phyloP scores from a whole-genome alignment of 768 basidiomycete species.

The Kwoniella bestiolae region DNA sequence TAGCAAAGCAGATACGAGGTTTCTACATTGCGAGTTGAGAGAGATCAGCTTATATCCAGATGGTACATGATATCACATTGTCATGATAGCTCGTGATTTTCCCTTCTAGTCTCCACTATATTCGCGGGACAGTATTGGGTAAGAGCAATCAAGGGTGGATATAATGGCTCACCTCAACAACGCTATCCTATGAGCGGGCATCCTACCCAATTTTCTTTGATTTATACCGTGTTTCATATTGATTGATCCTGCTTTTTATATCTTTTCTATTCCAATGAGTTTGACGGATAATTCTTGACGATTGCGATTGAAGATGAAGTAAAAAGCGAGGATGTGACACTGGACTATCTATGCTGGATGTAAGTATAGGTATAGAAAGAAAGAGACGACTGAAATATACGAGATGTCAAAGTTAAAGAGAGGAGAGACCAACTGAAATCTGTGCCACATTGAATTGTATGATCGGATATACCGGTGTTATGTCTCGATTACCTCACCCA shows the following conservation, averaged over 20 bases:
- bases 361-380: too few species aligned
- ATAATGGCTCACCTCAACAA: slow-evolving; percentile 75
- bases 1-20: slow-evolving; percentile 89
- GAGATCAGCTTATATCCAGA: background rate
- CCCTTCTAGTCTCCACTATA: too few species aligned
- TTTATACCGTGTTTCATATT: slow-evolving; percentile 92
- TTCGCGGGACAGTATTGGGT: too few species aligned
- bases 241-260: background rate
- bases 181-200: slow-evolving; percentile 86
- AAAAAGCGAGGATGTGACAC: too few species aligned
- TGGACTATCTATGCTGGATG: too few species aligned
- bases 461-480: slow-evolving; percentile 22
- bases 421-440: slow-evolving; percentile 18
- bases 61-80: background rate
- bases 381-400: too few species aligned
- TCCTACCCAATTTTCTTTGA: slow-evolving; percentile 88
- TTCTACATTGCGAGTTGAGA: slow-evolving; percentile 62
- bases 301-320: background rate
- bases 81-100: too few species aligned
- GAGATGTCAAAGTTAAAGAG: too few species aligned
- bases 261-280: background rate
- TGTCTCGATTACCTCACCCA: background rate
- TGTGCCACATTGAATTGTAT: slow-evolving; percentile 11
- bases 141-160: background rate
- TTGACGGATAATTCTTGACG: background rate